Evolutionary conservation across 129 eudicot genomes (phyloP).

Genomic region (Flaveria ramosissima): DNA sequence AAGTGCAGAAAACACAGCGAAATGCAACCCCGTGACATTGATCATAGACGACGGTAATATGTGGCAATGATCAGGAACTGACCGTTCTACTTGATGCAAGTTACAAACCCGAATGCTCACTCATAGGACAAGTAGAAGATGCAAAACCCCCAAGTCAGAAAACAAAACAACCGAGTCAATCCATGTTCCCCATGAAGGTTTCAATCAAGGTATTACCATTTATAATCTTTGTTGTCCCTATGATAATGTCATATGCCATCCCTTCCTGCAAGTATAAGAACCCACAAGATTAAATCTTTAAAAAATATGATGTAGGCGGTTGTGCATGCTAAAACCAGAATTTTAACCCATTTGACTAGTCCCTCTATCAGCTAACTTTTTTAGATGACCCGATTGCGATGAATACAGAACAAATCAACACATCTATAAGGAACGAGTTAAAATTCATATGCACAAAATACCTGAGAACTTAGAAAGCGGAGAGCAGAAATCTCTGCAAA

Average conservation of each 20-base stretch:
- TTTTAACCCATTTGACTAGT: not conserved
- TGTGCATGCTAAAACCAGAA: not conserved
- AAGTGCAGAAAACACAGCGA: constrained; percentile 3
- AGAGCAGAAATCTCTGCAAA: constrained; percentile 98
- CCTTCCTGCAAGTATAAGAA: constrained; percentile 64
- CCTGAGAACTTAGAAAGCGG: constrained; percentile 95
- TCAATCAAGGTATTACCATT: constrained; percentile 75
- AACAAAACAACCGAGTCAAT: constrained; percentile 30
- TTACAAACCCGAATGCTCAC: constrained; percentile 21
- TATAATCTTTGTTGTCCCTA: constrained; percentile 80
- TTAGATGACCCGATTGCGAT: not conserved
- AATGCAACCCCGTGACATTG: constrained; percentile 2
- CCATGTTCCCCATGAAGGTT: constrained; percentile 60
- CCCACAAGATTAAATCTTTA: not conserved
- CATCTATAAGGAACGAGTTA: not conserved
- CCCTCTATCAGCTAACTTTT: not conserved
- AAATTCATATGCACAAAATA: constrained; percentile 20
- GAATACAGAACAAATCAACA: not conserved
- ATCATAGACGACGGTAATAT: constrained; percentile 1
- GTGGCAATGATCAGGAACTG: not conserved
- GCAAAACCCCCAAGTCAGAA: constrained; percentile 11
- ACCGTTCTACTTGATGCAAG: constrained; percentile 10
- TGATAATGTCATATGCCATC: constrained; percentile 81
- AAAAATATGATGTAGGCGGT: not conserved
- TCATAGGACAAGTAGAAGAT: constrained; percentile 15